Evolutionary conservation across 768 basidiomycete genomes (phyloP).

Genomic region (Termitomyces sp.): DNA sequence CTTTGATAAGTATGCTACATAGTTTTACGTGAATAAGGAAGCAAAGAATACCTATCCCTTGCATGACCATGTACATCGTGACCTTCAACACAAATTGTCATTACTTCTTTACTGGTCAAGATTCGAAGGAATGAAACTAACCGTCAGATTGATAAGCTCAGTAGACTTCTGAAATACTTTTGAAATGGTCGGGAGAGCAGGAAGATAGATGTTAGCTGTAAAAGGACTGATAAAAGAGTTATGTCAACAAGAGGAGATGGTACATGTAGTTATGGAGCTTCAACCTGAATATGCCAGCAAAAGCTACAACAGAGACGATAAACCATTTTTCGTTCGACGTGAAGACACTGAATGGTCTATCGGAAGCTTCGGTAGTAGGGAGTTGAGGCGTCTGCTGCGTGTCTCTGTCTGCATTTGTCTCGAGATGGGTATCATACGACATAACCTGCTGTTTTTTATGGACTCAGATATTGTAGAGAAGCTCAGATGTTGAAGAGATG

Average conservation of each 20-base stretch:
- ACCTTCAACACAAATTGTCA: conserved; percentile 25
- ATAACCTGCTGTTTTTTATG: background rate
- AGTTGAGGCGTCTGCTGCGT: background rate
- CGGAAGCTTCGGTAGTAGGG: background rate
- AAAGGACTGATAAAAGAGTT: background rate
- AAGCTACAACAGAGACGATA: conserved; percentile 51
- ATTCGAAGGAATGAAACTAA: conserved; percentile 27
- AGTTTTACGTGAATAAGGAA: background rate
- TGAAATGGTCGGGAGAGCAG: conserved; percentile 68
- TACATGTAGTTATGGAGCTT: background rate
- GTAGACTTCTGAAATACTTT: conserved; percentile 55
- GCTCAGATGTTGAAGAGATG: background rate
- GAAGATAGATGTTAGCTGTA: conserved; percentile 75
- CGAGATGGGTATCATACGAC: background rate
- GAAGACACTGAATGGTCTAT: conserved; percentile 39
- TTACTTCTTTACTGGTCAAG: background rate
- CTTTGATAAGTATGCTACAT: background rate
- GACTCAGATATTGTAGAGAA: background rate
- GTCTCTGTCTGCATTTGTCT: background rate
- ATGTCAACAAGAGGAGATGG: background rate
- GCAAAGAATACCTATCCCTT: conserved; percentile 43
- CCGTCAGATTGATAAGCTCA: conserved; percentile 75
- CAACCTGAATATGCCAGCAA: conserved; percentile 62
- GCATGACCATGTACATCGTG: conserved; percentile 69
- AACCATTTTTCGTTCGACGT: conserved; percentile 59